Evolutionary conservation across 2,329 filamentous ascomycete species (phyloP).

Genomic region (Emmonsia crescens): DNA sequence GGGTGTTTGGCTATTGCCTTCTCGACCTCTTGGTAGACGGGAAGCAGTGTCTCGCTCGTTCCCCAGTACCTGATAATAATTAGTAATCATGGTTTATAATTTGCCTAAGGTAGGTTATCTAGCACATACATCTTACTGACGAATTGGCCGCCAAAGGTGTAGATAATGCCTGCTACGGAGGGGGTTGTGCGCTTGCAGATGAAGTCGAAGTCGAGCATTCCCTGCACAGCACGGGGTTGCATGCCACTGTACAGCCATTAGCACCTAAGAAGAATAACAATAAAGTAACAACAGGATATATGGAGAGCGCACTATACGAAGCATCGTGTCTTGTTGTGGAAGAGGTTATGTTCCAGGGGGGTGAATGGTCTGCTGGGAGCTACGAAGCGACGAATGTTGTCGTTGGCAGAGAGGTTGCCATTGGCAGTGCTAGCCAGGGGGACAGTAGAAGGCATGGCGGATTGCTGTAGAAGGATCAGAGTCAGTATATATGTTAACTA

Average conservation of each 20-base stretch:
- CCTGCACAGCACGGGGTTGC: slow-evolving; percentile 84
- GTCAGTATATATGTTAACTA: neutral
- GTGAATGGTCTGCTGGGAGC: slow-evolving; percentile 86
- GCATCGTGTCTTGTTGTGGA: slow-evolving; percentile 99
- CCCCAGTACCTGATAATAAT: slow-evolving; percentile 71
- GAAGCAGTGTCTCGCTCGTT: slow-evolving; percentile 95
- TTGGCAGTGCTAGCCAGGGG: slow-evolving; percentile 40
- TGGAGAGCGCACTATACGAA: slow-evolving; percentile 79
- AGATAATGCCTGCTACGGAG: slow-evolving; percentile 98
- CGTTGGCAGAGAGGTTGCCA: slow-evolving; percentile 66
- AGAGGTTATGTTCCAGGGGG: slow-evolving; percentile 82
- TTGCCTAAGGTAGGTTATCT: neutral
- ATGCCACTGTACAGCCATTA: slow-evolving; percentile 54
- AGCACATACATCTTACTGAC: slow-evolving; percentile 85
- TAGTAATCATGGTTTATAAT: neutral
- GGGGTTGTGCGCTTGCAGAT: slow-evolving; percentile 98
- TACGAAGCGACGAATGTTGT: slow-evolving; percentile 95
- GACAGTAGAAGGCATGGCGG: slow-evolving; percentile 48
- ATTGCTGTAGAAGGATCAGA: slow-evolving; percentile 8
- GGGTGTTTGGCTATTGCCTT: slow-evolving; percentile 95
- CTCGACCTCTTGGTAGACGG: slow-evolving; percentile 87
- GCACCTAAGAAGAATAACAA: slow-evolving; percentile 5
- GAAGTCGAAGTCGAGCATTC: slow-evolving; percentile 99
- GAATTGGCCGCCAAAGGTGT: slow-evolving; percentile 99
- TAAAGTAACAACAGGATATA: neutral